Percentiles rank a stretch among this genome's conserved stretches.
Conservation (phyloP, 2,329 filamentous ascomycete genomes). For the Colletotrichum camelliae region DNA sequence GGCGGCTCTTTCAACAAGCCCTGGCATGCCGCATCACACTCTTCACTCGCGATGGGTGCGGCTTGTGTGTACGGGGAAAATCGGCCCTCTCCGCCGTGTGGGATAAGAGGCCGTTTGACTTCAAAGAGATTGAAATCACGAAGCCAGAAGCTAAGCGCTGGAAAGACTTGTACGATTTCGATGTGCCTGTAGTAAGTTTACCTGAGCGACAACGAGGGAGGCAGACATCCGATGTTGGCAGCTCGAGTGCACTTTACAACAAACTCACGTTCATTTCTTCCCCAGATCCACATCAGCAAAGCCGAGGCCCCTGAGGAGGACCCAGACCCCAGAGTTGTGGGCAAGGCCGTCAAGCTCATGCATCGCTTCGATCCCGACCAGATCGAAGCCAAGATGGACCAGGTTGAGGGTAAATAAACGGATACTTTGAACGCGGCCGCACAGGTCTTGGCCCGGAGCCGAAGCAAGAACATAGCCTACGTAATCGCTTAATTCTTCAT, state of each 20-base stretch:
- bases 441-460: neutral
- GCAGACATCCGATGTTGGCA: neutral
- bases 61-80: constrained; percentile 73
- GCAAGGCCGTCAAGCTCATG: constrained; percentile 75
- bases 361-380: constrained; percentile 74
- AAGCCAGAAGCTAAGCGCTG: constrained; percentile 66
- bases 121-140: constrained; percentile 73
- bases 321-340: constrained; percentile 58
- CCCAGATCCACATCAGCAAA: constrained; percentile 68
- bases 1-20: constrained; percentile 45
- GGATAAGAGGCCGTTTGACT: constrained; percentile 70
- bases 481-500: neutral
- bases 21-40: constrained; percentile 71
- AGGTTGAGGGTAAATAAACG: constrained; percentile 44
- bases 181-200: constrained; percentile 75
- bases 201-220: neutral
- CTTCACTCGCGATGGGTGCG: constrained; percentile 76
- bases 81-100: constrained; percentile 71
- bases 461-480: neutral
- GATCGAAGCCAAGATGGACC: constrained; percentile 72
- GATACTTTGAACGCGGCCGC: neutral
- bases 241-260: neutral
- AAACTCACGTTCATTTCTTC: neutral
- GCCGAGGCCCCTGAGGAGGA: constrained; percentile 53
- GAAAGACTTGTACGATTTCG: constrained; percentile 80